A percentile compares a stretch with the other conserved stretches of the same genome.
phyloP scores from a whole-genome alignment of 2,329 filamentous ascomycete genomes.

The Paramyrothecium roridum region DNA sequence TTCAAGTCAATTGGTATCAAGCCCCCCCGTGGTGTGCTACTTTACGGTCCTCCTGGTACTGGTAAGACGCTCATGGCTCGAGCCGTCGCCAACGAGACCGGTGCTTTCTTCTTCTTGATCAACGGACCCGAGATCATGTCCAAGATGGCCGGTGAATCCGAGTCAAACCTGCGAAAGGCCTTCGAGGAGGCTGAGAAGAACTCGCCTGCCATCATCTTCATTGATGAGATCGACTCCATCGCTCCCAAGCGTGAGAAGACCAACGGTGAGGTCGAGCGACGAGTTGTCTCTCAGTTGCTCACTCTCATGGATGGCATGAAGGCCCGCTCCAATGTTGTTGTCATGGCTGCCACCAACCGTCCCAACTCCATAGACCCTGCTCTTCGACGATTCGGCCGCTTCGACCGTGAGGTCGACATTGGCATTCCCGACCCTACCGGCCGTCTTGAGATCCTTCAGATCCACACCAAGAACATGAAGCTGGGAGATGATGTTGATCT shows the following conservation, averaged over 20 bases:
- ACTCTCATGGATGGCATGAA: slow-evolving; percentile 99
- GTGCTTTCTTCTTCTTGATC: slow-evolving; percentile 99
- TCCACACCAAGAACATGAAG: slow-evolving; percentile 99
- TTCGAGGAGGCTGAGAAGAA: slow-evolving; percentile 99
- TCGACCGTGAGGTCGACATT: slow-evolving; percentile 98
- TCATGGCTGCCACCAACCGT: slow-evolving; percentile 98
- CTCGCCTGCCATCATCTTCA: slow-evolving; percentile 98
- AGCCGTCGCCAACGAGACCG: slow-evolving; percentile 97
- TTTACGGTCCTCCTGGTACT: slow-evolving; percentile 95
- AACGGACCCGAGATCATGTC: slow-evolving; percentile 99
- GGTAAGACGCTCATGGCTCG: slow-evolving; percentile 99
- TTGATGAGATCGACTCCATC: slow-evolving; percentile 98
- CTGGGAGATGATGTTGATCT: slow-evolving; percentile 94
- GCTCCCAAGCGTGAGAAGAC: slow-evolving; percentile 99
- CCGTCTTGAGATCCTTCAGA: slow-evolving; percentile 97
- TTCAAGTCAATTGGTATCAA: slow-evolving; percentile 99
- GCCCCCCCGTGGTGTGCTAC: slow-evolving; percentile 94
- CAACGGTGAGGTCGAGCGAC: slow-evolving; percentile 96
- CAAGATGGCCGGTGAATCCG: slow-evolving; percentile 99
- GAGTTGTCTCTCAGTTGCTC: slow-evolving; percentile 94
- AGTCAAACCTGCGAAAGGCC: slow-evolving; percentile 97
- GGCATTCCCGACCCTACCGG: slow-evolving; percentile 97
- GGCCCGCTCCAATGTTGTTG: slow-evolving; percentile 95
- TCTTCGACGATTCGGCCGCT: slow-evolving; percentile 95
- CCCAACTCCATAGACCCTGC: slow-evolving; percentile 98